Evolutionary conservation across 176 grass and related monocot species (phyloP).

Genomic region (Triticum timopheevii): DNA sequence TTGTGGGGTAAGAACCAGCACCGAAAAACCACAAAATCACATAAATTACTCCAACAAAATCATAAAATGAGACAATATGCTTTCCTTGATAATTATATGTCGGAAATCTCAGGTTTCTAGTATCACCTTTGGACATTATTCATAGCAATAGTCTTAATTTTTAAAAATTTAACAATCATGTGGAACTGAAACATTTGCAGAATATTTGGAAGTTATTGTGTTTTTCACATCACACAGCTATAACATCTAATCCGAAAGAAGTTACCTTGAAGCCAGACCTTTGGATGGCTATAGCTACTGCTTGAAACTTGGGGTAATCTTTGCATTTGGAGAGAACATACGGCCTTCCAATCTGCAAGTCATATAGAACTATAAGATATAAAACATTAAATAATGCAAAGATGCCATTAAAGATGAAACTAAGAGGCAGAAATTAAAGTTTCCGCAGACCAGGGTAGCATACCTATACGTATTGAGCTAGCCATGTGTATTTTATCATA

Average conservation of each 20-base stretch:
- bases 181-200: not conserved
- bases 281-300: slow-evolving; percentile 96
- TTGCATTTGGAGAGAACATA: slow-evolving; percentile 97
- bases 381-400: slow-evolving; percentile 11
- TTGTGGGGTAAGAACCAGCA: not conserved
- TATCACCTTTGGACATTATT: not conserved
- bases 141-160: not conserved
- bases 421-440: not conserved
- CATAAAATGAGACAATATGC: not conserved
- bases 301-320: slow-evolving; percentile 97
- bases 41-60: not conserved
- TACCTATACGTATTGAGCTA: not conserved
- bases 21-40: not conserved
- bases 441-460: not conserved
- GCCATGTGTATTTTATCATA: not conserved
- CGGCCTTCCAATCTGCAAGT: slow-evolving; percentile 75
- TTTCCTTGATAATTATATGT: slow-evolving; percentile 14
- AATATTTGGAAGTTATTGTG: not conserved
- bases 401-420: not conserved
- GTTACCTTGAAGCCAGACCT: slow-evolving; percentile 99
- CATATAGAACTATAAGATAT: slow-evolving; percentile 18
- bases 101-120: not conserved
- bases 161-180: slow-evolving; percentile 11
- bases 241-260: not conserved
- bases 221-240: slow-evolving; percentile 3